Base-by-base conservation (phyloP, 2,329 filamentous ascomycete species). In the Fusarium keratoplasticum region DNA sequence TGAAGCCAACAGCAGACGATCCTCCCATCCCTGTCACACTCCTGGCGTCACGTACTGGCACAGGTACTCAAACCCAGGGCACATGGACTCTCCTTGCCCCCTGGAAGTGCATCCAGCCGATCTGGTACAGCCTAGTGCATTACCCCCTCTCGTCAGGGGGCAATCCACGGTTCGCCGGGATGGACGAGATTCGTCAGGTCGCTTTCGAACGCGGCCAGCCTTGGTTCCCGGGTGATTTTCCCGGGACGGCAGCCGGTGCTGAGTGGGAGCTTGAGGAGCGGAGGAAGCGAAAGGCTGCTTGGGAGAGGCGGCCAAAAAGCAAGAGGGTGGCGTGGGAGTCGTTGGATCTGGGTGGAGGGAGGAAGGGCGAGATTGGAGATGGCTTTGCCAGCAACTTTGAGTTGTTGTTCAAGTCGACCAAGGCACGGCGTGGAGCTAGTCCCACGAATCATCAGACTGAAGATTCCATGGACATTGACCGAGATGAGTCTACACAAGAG, bases 321-420 rank as follows among this genome's bases (percentile, higher is more conserved):
- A 97, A 96, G 82, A 89, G 95, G 62, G 85, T 91, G 1, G 92
- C 92, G 66, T 98, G 93, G 89, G 88, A 90, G 20, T 91, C 89
- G 6, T 84, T 98, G 13, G 89, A 95, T 75, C 84, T 98, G 11
- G 94, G 94, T 0, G 88, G 89, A 42, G 92, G 89, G 1, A 89
- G 90, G 61, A 95, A 91, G 78, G 96, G 96, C 2, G 96, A 98
- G 81, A 79, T 97, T 35, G 96, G 96, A 2, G 84, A 89, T 61
- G 95, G 95, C 0, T 94, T 94, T 88, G 90, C 91, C 11, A 98
- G 94, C 82, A 94, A 97, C 79, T 98, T 95, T 88, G 92, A 95
- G 78, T 84, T 85, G 36, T 82, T 97, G n/a, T 86, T 95, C 63
- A 81, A 70, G 7, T 69, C 80, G 14, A 40, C 64, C 6, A 52